Evolutionary conservation across 139 green algal genomes (phyloP), one percentile per base, ranked within the genome.

Genomic region (Dunaliella primolecta): DNA sequence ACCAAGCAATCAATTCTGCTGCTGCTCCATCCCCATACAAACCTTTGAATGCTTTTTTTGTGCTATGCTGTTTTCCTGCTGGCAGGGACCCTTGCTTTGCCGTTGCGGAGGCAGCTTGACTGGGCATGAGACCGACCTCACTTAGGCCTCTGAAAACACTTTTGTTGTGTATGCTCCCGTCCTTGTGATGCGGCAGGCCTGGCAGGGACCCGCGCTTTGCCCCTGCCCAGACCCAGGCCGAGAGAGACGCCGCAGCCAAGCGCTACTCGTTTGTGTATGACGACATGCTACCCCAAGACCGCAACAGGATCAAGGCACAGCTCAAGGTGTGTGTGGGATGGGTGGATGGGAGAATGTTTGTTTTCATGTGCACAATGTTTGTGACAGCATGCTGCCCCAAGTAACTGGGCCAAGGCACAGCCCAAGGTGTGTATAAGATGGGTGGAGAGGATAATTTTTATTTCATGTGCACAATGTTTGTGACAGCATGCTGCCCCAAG

Each of bases 241-340:
- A 88, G 36, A 84, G 90, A 30, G 86, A 92, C 21, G 64, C 83
- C n/a, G 94, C 93, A 55, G 90, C 92, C n/a, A 90, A 91, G 84
- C 88, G 85, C 29, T 98, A 98, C 87, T 83, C 89, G 0, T 98
- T 98, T 85, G 78, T 98, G 72, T 98, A 95, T 87, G 91, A 97
- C 84, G 93, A 98, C 38, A 84, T 93, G 36, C 80, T 98, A 82
- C 94, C 94, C 2, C 35, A 88, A 30, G 95, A 98, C 90, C 84
- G 81, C 29, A 46, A 86, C 33, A 82, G 89, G 7, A 82, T 97
- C 1, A 89, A 90, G 84, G 83, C 78, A 20, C 82, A 87, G 21
- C 70, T 98, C 37, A 92, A 94, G 85, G 92, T 94, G 80, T 29
- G 81, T 77, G 82, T 75, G n/a, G 23, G 55, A n/a, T 2, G 30